Conservation (phyloP, 192 early-diverging fungal genomes). For the Phlyctochytrium planicorne region DNA sequence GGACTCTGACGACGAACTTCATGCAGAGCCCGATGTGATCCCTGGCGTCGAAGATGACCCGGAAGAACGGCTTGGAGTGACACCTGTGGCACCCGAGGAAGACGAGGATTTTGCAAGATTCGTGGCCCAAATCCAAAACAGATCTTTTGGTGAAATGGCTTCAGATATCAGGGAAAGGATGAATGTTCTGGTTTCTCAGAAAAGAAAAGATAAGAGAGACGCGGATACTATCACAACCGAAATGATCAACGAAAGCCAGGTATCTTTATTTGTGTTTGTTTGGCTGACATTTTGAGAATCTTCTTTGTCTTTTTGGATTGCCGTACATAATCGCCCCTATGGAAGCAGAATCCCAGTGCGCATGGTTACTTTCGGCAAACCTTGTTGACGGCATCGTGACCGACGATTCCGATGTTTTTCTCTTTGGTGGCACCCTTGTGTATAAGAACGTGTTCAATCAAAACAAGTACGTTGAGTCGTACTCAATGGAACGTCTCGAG, state of each 20-base stretch:
- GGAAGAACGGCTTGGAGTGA: slow-evolving; percentile 45
- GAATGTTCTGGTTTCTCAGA: slow-evolving; percentile 45
- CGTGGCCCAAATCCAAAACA: slow-evolving; percentile 44
- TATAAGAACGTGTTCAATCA: slow-evolving; percentile 95
- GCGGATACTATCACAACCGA: slow-evolving; percentile 64
- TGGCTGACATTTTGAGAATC: slow-evolving; percentile 48
- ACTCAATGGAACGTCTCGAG: slow-evolving; percentile 61
- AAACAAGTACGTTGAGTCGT: slow-evolving; percentile 86
- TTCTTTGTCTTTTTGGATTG: slow-evolving; percentile 88
- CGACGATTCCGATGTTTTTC: slow-evolving; percentile 95
- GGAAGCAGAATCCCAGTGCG: slow-evolving; percentile 99
- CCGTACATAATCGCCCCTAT: slow-evolving; percentile 91
- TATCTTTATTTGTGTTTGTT: slow-evolving; percentile 16
- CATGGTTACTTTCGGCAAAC: slow-evolving; percentile 43
- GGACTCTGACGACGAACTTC: too few species aligned
- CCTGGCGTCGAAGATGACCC: slow-evolving; percentile 53
- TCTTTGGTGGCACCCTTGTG: slow-evolving; percentile 78
- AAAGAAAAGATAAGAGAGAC: slow-evolving; percentile 55
- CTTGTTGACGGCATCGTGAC: slow-evolving; percentile 95
- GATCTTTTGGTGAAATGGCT: slow-evolving; percentile 35
- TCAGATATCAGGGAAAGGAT: slow-evolving; percentile 50
- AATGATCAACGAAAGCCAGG: slow-evolving; percentile 75
- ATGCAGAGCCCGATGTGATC: too few species aligned
- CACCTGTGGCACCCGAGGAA: slow-evolving; percentile 35
- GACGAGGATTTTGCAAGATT: slow-evolving; percentile 68